Base-by-base conservation (phyloP, 1,139 yeast genomes). In the Tardiomyces blankii region DNA sequence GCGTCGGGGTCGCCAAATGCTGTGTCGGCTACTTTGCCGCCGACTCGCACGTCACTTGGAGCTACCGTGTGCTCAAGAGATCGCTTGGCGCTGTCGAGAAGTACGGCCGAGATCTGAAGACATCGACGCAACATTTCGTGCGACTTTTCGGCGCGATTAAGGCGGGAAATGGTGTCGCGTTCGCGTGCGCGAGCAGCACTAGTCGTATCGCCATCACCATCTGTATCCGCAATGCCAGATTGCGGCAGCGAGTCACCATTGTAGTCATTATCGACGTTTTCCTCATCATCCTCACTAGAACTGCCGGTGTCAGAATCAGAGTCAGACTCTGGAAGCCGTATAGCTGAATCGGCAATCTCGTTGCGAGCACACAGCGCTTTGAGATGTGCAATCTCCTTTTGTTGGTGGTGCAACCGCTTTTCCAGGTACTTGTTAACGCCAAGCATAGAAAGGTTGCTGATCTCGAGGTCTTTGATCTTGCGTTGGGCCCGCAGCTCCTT, bases 341-440 rank as follows among this genome's bases (percentile, higher is more conserved):
- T 18, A 16, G 21, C 19, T 12, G 18, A 43, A 13, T 19, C 30
- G 8, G 7, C 38, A 18, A 13, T 39, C 38, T 32, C 30, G 35
- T 21, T 40, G 33, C 9, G 33, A 9, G 32, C 40, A 13, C 38
- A 35, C 14, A 18, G 23, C 2, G 44, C 38, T 16, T 40, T 28
- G 19, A 51, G 45, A 12, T 41, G 42, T 38, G 51, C 56, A 7
- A 55, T 45, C 21, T 55, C 57, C 28, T 46, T 49, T 4, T 49
- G 44, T 44, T 57, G 58, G 9, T 44, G 44, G 18, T 56, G 48
- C 28, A 58, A 41, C 40, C 49, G 44, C 42, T 52, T 55, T 44
- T 60, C 64, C 32, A 60, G 46, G 44, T 53, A 58, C 43, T 54
- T 53, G 50, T 60, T 60, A 13, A 60, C 55, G 7, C 56, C 52